phyloP scores from a whole-genome alignment of 345 rosid genomes.

The Moricandia moricandioides region DNA sequence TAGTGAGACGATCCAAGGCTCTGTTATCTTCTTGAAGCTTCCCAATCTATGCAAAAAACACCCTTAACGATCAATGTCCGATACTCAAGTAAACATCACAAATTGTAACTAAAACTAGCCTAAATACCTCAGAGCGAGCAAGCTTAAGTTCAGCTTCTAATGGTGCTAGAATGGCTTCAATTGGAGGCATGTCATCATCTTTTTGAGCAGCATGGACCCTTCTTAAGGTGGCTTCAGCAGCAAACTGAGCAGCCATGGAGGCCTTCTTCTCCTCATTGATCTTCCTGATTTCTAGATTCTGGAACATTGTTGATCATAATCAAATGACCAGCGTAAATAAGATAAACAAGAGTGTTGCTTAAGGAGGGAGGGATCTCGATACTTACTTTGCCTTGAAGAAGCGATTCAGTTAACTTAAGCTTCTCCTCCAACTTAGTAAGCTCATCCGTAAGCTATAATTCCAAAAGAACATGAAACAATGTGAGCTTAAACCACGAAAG shows the following conservation, averaged over 20 bases:
- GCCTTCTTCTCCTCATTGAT: conserved; percentile 96
- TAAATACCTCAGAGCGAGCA: conserved; percentile 81
- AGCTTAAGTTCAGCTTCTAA: conserved; percentile 97
- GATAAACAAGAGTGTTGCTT: not conserved
- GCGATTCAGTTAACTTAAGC: conserved; percentile 84
- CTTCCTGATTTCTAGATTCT: conserved; percentile 97
- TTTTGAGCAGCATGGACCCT: conserved; percentile 99
- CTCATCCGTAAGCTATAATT: conserved; percentile 76
- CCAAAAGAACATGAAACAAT: conserved; percentile 4
- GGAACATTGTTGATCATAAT: conserved; percentile 13
- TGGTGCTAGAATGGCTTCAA: conserved; percentile 98
- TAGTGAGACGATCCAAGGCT: conserved; percentile 94
- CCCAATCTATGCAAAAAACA: conserved; percentile 57
- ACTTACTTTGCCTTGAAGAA: conserved; percentile 76
- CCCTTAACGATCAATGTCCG: not conserved
- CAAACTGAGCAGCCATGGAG: conserved; percentile 99
- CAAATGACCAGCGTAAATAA: not conserved
- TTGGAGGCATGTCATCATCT: conserved; percentile 99
- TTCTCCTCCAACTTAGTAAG: conserved; percentile 84
- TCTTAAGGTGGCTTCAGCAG: conserved; percentile 97
- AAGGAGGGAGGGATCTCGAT: not conserved
- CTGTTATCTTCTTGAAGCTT: conserved; percentile 97
- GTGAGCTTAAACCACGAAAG: not conserved
- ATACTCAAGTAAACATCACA: not conserved
- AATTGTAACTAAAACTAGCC: not conserved